Conservation (phyloP, 768 basidiomycete species). For the Neoboletus brunneissimus region DNA sequence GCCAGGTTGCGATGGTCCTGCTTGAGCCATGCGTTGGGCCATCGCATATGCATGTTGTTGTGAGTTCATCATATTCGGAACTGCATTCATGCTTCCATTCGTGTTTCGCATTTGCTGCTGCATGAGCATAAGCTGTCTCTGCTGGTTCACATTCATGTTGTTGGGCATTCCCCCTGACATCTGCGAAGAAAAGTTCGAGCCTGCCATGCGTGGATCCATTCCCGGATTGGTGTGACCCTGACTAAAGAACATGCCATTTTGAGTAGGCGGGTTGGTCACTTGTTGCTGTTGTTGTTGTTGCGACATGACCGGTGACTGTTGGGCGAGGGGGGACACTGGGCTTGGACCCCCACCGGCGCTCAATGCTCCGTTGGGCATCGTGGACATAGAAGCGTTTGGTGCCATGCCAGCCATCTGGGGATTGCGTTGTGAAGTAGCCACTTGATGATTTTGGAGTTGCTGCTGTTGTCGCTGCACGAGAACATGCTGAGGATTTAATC, state of each 20-base stretch:
- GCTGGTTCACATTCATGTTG: slow-evolving; percentile 36
- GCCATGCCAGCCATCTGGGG: slow-evolving; percentile 31
- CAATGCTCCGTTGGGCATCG: slow-evolving; percentile 28
- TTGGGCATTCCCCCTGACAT: slow-evolving; percentile 29
- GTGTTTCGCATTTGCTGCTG: slow-evolving; percentile 33
- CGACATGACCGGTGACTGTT: slow-evolving; percentile 30
- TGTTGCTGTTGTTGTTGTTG: slow-evolving; percentile 27
- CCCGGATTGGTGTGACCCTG: slow-evolving; percentile 24
- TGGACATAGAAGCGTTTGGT: slow-evolving; percentile 25
- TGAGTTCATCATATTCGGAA: slow-evolving; percentile 32
- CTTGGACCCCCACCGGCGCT: slow-evolving; percentile 23
- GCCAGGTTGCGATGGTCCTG: slow-evolving; percentile 35
- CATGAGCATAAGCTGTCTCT: slow-evolving; percentile 46
- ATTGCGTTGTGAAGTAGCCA: slow-evolving; percentile 25
- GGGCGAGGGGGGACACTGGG: slow-evolving; percentile 30
- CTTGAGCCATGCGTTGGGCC: slow-evolving; percentile 46
- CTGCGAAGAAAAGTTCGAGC: slow-evolving; percentile 29
- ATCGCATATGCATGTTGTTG: slow-evolving; percentile 35
- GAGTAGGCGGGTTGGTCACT: slow-evolving; percentile 26
- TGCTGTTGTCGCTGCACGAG: slow-evolving; percentile 31
- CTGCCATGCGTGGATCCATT: slow-evolving; percentile 33
- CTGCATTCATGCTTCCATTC: slow-evolving; percentile 26
- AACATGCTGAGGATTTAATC: slow-evolving; percentile 9
- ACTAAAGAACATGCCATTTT: slow-evolving; percentile 33
- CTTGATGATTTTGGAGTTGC: slow-evolving; percentile 30